These are phyloP conservation scores for Candida rishiriensis DNA, from an alignment of 805 yeast species.

Conservation along the genomic window DNA sequence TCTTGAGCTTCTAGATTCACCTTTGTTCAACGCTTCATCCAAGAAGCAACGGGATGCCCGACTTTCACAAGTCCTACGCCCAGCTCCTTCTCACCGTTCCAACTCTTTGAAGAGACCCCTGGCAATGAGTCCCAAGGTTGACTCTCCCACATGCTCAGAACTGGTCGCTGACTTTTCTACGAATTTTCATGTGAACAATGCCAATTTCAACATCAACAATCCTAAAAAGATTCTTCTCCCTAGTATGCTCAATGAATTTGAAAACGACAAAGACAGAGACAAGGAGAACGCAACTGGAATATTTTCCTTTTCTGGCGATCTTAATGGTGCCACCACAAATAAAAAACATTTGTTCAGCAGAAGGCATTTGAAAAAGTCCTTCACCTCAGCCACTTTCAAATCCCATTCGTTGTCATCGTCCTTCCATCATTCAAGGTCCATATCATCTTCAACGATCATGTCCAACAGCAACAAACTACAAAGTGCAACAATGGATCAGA, in stretches of 20 bases:
- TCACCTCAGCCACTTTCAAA: conserved; percentile 15
- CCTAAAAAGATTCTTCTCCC: conserved; percentile 21
- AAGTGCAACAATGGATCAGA: too few relatives aligned
- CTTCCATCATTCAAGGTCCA: conserved; percentile 17
- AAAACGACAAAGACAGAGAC: conserved; percentile 1
- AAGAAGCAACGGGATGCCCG: conserved; percentile 1
- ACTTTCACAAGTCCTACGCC: conserved; percentile 3
- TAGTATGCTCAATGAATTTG: conserved; percentile 14
- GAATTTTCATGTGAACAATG: conserved; percentile 32
- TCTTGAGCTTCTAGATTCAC: conserved; percentile 20
- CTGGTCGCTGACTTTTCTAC: conserved; percentile 35
- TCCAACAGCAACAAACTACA: conserved; percentile 3
- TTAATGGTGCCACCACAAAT: neutral
- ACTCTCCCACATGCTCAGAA: conserved; percentile 35
- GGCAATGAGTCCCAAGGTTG: conserved; percentile 31
- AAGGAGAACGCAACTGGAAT: conserved; percentile 9
- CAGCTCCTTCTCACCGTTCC: conserved; percentile 17
- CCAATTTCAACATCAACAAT: conserved; percentile 12
- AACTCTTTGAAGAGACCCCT: conserved; percentile 30
- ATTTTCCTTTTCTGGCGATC: conserved; percentile 1
- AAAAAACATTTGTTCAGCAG: conserved; percentile 11
- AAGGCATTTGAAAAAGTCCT: conserved; percentile 9
- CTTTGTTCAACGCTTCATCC: conserved; percentile 13
- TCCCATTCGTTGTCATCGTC: conserved; percentile 18
- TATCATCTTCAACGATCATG: conserved; percentile 12